Conservation (phyloP, 2,329 filamentous ascomycete species). For the Phialemoniopsis sp. region DNA sequence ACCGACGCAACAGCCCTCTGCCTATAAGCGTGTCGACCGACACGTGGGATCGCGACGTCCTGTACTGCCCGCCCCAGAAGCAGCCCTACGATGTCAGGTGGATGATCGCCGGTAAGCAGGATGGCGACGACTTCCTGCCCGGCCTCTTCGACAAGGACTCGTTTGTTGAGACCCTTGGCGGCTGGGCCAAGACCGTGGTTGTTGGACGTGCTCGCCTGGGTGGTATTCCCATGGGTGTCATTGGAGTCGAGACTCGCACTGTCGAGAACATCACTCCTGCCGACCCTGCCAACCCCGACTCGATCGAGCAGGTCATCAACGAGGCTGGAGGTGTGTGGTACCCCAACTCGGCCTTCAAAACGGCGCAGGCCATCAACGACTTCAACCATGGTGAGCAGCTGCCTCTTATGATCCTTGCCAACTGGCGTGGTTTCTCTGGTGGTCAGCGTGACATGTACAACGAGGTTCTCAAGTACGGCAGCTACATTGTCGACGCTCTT, state of each 20-base stretch:
- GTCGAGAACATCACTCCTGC: conserved; percentile 97
- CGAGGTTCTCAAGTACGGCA: conserved; percentile 98
- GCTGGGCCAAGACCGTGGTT: conserved; percentile 96
- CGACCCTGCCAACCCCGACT: conserved; percentile 96
- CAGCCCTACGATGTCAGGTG: conserved; percentile 89
- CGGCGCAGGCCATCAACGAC: conserved; percentile 95
- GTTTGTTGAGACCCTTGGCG: conserved; percentile 93
- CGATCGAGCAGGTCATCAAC: conserved; percentile 89
- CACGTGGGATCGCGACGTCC: conserved; percentile 87
- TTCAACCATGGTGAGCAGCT: conserved; percentile 99
- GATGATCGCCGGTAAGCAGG: conserved; percentile 84
- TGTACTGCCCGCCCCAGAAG: conserved; percentile 77
- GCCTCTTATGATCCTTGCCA: conserved; percentile 97
- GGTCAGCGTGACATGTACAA: conserved; percentile 99
- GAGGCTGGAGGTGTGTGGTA: conserved; percentile 99
- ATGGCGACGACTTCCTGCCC: conserved; percentile 79
- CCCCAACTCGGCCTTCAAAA: conserved; percentile 99
- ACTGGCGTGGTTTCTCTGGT: conserved; percentile 99
- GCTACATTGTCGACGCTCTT: conserved; percentile 96
- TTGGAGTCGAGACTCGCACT: conserved; percentile 90
- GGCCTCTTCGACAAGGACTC: conserved; percentile 97
- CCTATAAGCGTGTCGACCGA: conserved; percentile 87
- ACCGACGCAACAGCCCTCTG: conserved; percentile 88
- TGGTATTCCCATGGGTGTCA: conserved; percentile 97
- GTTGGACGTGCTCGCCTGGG: conserved; percentile 93